These are phyloP conservation scores for Colletotrichum spaethianum DNA, from an alignment of 2,329 filamentous ascomycete genomes.

Conservation along the genomic window DNA sequence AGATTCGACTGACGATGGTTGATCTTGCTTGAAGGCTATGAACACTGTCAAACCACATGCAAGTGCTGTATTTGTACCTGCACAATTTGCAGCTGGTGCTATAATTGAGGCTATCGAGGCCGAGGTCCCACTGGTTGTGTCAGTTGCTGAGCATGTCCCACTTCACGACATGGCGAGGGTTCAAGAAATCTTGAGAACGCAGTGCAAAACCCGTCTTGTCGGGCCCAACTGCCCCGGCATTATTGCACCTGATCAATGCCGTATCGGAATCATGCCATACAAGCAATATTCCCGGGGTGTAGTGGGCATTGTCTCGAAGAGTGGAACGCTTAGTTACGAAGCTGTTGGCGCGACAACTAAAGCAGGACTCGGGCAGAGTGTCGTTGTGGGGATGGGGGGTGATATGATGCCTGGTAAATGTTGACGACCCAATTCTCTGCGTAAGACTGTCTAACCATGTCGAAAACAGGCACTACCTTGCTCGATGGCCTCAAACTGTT, in stretches of 20 bases:
- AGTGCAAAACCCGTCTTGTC: slow-evolving; percentile 80
- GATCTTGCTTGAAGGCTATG: slow-evolving; percentile 49
- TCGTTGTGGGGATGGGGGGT: slow-evolving; percentile 84
- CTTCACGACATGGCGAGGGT: slow-evolving; percentile 81
- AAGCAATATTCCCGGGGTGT: slow-evolving; percentile 67
- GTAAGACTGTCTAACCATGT: neutral
- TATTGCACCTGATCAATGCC: slow-evolving; percentile 79
- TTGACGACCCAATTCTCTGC: neutral
- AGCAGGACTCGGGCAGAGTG: slow-evolving; percentile 82
- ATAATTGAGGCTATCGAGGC: slow-evolving; percentile 84
- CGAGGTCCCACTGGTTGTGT: slow-evolving; percentile 82
- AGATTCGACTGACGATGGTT: neutral
- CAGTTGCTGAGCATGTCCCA: slow-evolving; percentile 85
- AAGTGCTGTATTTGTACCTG: slow-evolving; percentile 81
- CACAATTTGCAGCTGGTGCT: slow-evolving; percentile 74
- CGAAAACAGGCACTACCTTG: slow-evolving; percentile 70
- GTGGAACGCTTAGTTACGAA: slow-evolving; percentile 85
- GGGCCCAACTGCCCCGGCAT: slow-evolving; percentile 88
- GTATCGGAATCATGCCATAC: slow-evolving; percentile 59
- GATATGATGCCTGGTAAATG: slow-evolving; percentile 76
- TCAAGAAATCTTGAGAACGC: slow-evolving; percentile 79
- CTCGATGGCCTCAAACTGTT: slow-evolving; percentile 79
- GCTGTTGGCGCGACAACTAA: slow-evolving; percentile 81
- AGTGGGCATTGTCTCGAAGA: slow-evolving; percentile 84
- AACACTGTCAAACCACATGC: slow-evolving; percentile 70